phyloP scores from a whole-genome alignment of 108 stramenopile genomes.

The Stephanodiscus minutulus region DNA sequence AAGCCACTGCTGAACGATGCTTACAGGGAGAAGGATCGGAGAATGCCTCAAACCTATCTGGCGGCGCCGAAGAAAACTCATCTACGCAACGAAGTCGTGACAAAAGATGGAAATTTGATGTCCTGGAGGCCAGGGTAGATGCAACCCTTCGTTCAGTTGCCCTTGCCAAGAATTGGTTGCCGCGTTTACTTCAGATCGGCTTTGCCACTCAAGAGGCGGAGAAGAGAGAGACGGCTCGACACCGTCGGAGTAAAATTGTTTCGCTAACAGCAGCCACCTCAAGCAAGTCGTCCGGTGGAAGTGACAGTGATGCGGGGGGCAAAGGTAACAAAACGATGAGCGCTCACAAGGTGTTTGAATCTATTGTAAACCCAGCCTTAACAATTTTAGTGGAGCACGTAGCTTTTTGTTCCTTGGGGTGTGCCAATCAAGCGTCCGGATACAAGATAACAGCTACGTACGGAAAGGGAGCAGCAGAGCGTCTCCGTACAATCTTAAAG shows the following conservation, averaged over 20 bases:
- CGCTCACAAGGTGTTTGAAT: conserved; percentile 72
- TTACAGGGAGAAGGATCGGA: conserved; percentile 69
- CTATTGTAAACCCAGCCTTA: conserved; percentile 68
- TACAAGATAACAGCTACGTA: conserved; percentile 67
- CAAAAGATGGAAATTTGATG: conserved; percentile 89
- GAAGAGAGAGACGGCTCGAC: conserved; percentile 72
- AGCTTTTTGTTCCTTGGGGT: conserved; percentile 81
- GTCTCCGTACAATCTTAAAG: conserved; percentile 64
- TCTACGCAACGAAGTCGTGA: conserved; percentile 45
- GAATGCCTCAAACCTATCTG: conserved; percentile 13
- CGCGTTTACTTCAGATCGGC: conserved; percentile 74
- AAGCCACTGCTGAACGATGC: conserved; percentile 56
- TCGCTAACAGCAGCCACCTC: conserved; percentile 2
- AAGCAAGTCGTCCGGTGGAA: conserved; percentile 4
- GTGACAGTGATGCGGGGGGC: conserved; percentile 12
- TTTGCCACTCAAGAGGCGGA: conserved; percentile 82
- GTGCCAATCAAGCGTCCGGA: conserved; percentile 68
- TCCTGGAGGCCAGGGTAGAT: conserved; percentile 77
- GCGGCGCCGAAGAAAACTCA: conserved; percentile 21
- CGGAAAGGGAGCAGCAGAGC: conserved; percentile 69
- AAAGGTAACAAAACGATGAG: conserved; percentile 37
- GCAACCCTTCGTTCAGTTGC: conserved; percentile 73
- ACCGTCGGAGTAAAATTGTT: conserved; percentile 19
- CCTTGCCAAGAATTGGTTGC: conserved; percentile 74
- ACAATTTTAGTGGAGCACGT: conserved; percentile 74